Base-by-base conservation (phyloP, 768 basidiomycete genomes). In the Hysterangium stoloniferum region DNA sequence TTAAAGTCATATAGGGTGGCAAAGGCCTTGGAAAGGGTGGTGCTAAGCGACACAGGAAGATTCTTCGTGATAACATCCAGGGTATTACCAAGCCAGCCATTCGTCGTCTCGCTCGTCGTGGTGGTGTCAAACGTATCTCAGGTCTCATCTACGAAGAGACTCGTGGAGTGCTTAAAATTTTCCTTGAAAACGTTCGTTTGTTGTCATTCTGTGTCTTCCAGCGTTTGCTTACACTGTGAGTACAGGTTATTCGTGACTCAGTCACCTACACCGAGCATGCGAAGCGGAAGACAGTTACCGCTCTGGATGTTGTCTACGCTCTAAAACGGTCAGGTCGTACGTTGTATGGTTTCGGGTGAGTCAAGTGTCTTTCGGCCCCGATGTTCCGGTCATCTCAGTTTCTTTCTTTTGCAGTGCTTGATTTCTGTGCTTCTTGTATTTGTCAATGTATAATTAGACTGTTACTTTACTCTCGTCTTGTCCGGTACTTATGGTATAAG, bases 51-150 rank as follows among this genome's bases (percentile, higher is more conserved):
- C 82, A 85, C 66, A 79, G 82, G 63, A 84, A 84, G 71, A 84
- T 86, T 70, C 77, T 86, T 59, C 82, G 84, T 55, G 82, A 86
- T 64, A 87, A 82, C 71, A 84, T 86, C 55, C 85, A 87, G 67
- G 89, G 86, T 74, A 62, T 65, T 64, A 59, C 50, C 20, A 71
- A 73, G 65, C 71, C 71, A 48, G 71, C 73, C 24, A 74, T 74
- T 62, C 69, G 72, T 57, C 73, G 73, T 70, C 70, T 76, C 51
- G 74, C 74, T 24, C 68, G 74, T 55, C 67, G 74, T 64, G 74
- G 74, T 52, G 74, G 74, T 67, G 74, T 76, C 56, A 76, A 75
- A 66, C 71, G 73, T 66, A 74, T 74, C 63, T 70, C 68, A 56
- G 66, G 68, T 47, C 64, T 70, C 54, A 70, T 71, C 59, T 69